Percentiles rank a stretch among this genome's conserved stretches.
These are phyloP conservation scores for Ampelocalamus luodianensis DNA, from an alignment of 176 grass and related monocot genomes.

Conservation along the genomic window DNA sequence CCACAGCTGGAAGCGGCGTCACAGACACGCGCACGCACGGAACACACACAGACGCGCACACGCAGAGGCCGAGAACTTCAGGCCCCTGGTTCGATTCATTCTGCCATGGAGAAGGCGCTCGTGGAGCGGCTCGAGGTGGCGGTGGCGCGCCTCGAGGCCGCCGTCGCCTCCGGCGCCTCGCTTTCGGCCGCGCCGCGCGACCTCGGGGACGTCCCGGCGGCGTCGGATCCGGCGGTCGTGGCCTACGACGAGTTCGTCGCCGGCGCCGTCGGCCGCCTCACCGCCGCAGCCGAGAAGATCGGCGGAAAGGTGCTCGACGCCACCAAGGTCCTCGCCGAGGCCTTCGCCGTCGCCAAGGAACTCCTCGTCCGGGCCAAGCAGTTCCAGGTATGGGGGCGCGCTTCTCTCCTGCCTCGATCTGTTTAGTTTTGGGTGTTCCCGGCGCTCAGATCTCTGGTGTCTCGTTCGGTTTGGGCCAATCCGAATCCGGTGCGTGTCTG, in stretches of 20 bases:
- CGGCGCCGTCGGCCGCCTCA: conserved; percentile 57
- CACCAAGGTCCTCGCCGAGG: conserved; percentile 77
- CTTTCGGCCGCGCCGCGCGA: conserved; percentile 44
- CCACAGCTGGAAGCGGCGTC: conserved; percentile 39
- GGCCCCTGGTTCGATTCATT: conserved; percentile 12
- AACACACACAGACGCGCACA: neutral
- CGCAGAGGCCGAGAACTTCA: neutral
- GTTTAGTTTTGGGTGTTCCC: neutral
- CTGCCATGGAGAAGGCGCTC: conserved; percentile 73
- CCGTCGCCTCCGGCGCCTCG: conserved; percentile 56
- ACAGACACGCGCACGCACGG: conserved; percentile 28
- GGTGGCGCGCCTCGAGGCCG: conserved; percentile 81
- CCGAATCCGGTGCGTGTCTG: neutral
- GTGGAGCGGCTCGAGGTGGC: conserved; percentile 86
- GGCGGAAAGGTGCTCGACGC: conserved; percentile 82
- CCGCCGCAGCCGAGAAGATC: conserved; percentile 75
- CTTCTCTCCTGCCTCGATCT: conserved; percentile 26
- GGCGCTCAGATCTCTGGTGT: conserved; percentile 28
- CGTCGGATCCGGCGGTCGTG: conserved; percentile 71
- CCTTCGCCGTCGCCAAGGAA: conserved; percentile 67
- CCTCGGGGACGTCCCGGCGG: conserved; percentile 27
- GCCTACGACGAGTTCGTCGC: conserved; percentile 85
- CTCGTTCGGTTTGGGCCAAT: neutral
- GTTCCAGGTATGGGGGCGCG: conserved; percentile 54
- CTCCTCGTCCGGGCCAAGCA: conserved; percentile 85